phyloP scores from a whole-genome alignment of 768 basidiomycete species.

The Xanthoconium stramineum region DNA sequence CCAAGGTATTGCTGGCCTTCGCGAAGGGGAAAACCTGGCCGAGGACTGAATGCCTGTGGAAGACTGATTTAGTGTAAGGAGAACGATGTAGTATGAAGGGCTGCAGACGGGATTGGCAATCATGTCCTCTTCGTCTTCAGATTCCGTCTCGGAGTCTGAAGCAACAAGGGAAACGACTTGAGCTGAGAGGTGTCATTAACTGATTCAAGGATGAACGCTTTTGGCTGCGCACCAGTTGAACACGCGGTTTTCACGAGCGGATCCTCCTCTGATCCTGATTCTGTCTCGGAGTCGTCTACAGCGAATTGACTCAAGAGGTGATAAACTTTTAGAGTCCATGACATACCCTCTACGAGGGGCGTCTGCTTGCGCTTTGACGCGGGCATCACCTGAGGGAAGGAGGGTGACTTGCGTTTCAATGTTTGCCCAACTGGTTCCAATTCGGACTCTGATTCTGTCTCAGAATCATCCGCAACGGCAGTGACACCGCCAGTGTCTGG shows the following conservation, averaged over 20 bases:
- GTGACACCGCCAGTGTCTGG: neutral
- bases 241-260: constrained; percentile 2
- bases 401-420: constrained; percentile 27
- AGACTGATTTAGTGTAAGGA: neutral
- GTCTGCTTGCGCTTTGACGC: constrained; percentile 19
- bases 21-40: constrained; percentile 53
- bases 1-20: constrained; percentile 41
- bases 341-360: constrained; percentile 17
- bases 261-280: constrained; percentile 41
- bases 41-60: constrained; percentile 40
- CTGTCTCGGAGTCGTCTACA: constrained; percentile 43
- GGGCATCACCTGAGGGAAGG: constrained; percentile 4
- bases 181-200: neutral
- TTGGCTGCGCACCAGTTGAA: constrained; percentile 16
- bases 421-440: constrained; percentile 3
- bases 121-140: constrained; percentile 37
- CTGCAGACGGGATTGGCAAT: constrained; percentile 31
- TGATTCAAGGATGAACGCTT: constrained; percentile 1
- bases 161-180: constrained; percentile 1
- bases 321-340: neutral
- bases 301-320: neutral
- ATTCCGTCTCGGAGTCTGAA: constrained; percentile 42
- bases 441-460: constrained; percentile 35
- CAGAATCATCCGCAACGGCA: constrained; percentile 22
- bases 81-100: neutral